Conservation (phyloP, 2,329 filamentous ascomycete species). For the Aaosphaeria arxii region DNA sequence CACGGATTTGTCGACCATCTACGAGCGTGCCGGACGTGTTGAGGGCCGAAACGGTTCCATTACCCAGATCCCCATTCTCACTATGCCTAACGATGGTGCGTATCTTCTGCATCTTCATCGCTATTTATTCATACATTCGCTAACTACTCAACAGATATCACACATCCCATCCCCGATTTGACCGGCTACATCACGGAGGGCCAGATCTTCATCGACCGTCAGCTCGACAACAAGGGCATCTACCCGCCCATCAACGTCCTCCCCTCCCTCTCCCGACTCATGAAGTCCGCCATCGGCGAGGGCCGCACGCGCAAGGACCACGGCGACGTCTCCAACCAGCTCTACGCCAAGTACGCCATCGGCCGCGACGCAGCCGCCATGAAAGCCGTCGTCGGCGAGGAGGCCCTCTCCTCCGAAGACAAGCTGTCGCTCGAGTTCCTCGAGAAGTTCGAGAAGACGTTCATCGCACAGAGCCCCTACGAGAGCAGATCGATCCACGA, state of each 20-base stretch:
- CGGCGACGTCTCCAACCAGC: slow-evolving; percentile 97
- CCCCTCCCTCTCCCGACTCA: slow-evolving; percentile 95
- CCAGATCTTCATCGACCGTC: slow-evolving; percentile 95
- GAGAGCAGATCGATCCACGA: slow-evolving; percentile 90
- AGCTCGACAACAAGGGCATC: slow-evolving; percentile 92
- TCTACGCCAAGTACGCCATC: slow-evolving; percentile 99
- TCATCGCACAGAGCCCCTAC: slow-evolving; percentile 89
- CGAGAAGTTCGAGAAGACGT: slow-evolving; percentile 95
- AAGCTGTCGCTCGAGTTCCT: slow-evolving; percentile 97
- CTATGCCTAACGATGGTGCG: slow-evolving; percentile 95
- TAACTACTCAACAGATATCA: slow-evolving; percentile 67
- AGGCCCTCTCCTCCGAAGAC: slow-evolving; percentile 91
- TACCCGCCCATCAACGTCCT: slow-evolving; percentile 99
- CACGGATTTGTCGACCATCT: slow-evolving; percentile 99
- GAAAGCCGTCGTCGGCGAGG: slow-evolving; percentile 99
- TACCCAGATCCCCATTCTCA: slow-evolving; percentile 97
- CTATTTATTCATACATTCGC: neutral
- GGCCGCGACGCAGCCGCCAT: slow-evolving; percentile 97
- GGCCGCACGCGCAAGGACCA: slow-evolving; percentile 96
- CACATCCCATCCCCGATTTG: slow-evolving; percentile 96
- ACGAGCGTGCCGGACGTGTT: slow-evolving; percentile 98
- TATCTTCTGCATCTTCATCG: neutral
- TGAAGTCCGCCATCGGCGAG: slow-evolving; percentile 99
- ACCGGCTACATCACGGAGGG: slow-evolving; percentile 99
- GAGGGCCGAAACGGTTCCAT: slow-evolving; percentile 96